phyloP scores from a whole-genome alignment of 768 basidiomycete genomes.

The Tylopilus intermedius region DNA sequence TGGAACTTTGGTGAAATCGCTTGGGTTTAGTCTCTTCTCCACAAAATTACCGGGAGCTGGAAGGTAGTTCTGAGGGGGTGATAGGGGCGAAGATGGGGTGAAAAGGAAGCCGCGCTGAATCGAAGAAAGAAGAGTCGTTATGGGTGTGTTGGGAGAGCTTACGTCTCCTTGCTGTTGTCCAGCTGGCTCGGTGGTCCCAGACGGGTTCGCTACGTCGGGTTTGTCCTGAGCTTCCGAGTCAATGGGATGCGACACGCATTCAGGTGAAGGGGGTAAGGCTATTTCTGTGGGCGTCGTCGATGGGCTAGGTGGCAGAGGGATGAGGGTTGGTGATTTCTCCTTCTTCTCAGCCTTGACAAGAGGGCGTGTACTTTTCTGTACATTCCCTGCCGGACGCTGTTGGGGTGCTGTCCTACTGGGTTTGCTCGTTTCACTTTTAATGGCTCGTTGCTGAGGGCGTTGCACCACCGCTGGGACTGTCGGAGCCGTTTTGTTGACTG shows the following conservation, averaged over 20 bases:
- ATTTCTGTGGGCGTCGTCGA: slow-evolving; percentile 15
- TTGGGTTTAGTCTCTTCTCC: slow-evolving; percentile 7
- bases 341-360: slow-evolving; percentile 12
- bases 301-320: slow-evolving; percentile 22
- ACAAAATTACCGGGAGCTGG: neutral
- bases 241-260: slow-evolving; percentile 1
- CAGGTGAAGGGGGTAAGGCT: slow-evolving; percentile 20
- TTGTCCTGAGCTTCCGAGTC: slow-evolving; percentile 6
- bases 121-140: slow-evolving; percentile 54
- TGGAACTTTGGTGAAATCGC: neutral
- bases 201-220: neutral
- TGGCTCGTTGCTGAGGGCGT: slow-evolving; percentile 9
- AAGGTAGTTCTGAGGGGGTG: slow-evolving; percentile 49
- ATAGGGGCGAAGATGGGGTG: slow-evolving; percentile 58
- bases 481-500: neutral
- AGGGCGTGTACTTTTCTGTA: slow-evolving; percentile 12
- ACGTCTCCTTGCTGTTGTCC: slow-evolving; percentile 1
- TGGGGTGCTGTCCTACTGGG: neutral
- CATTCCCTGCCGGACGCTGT: slow-evolving; percentile 6
- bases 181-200: neutral
- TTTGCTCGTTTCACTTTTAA: slow-evolving; percentile 10
- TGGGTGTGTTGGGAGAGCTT: slow-evolving; percentile 48
- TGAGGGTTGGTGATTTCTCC: slow-evolving; percentile 12
- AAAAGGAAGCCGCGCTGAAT: slow-evolving; percentile 68
- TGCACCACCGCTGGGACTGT: neutral